Evolutionary conservation across 2,329 filamentous ascomycete genomes (phyloP), one percentile per base, ranked within the genome.

Genomic region (Ascosphaera acerosa): DNA sequence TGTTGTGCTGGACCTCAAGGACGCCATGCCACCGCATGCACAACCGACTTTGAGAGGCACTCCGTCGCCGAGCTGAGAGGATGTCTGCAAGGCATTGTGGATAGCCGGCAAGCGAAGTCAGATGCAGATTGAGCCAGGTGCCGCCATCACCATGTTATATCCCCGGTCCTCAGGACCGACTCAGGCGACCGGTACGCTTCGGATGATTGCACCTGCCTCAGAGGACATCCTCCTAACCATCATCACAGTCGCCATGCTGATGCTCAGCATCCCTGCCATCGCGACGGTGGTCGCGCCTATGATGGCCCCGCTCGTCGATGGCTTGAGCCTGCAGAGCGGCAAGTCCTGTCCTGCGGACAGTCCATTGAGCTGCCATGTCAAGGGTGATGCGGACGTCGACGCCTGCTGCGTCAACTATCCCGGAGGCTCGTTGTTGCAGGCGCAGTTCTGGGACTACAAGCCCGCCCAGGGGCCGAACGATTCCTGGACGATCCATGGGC

Each of bases 391-490:
- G 2, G 51, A 57, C 28, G 33, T 51, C 36, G 47, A 65, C 40
- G 48, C 58, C 3, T 70, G 65, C 50, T 70, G 65, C 52, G 66
- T 62, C 51, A 65, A 67, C 37, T 50, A 55, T 10, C 64, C 64
- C 0, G 64, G 64, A 20, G 65, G 65, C 15, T 54, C 63, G 30
- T 45, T 70, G 18, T 50, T 68, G 10, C 55, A 58, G 45, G 68
- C 64, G 6, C 64, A 69, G 36, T 68, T 69, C 46, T 70, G 65
- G 65, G 64, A 69, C 40, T 59, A 58, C 1, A 41, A 58, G 31
- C 64, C 64, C 2, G 47, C 55, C 1, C 62, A 58, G 1, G 64
- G 64, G 1, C 64, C 64, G 1, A 46, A 46, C 4, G 54, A 67
- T 38, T 60, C 57, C 10, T 68, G 64, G 64, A 67, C 64, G 1